These are phyloP conservation scores for Pleurotus pulmonarius DNA, from an alignment of 768 basidiomycete species.

Conservation along the genomic window DNA sequence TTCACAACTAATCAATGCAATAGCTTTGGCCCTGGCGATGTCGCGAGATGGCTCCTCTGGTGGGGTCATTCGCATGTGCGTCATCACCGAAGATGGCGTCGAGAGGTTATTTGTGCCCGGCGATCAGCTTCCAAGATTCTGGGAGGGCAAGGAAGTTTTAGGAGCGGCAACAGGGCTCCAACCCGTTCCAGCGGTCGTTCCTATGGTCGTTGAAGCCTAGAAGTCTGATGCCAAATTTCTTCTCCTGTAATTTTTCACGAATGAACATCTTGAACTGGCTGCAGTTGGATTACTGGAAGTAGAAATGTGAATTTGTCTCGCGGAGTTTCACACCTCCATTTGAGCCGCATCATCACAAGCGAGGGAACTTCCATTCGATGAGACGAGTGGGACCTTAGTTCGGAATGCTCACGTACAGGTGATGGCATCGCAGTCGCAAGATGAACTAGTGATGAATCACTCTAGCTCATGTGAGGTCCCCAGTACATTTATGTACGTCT, in stretches of 20 bases:
- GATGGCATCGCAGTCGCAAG: constrained; percentile 6
- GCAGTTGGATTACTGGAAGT: no score
- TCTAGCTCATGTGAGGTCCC: constrained; percentile 5
- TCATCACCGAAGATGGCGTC: constrained; percentile 90
- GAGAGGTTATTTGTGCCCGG: constrained; percentile 93
- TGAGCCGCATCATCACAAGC: no score
- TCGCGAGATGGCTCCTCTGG: constrained; percentile 97
- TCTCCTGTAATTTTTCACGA: background rate
- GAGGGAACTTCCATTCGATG: background rate
- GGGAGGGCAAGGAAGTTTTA: constrained; percentile 80
- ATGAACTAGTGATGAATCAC: constrained; percentile 4
- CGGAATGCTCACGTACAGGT: constrained; percentile 28
- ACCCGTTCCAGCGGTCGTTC: constrained; percentile 30
- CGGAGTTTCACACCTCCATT: background rate
- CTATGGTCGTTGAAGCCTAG: constrained; percentile 47
- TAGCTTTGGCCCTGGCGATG: constrained; percentile 91
- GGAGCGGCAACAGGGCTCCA: constrained; percentile 30
- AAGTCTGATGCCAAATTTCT: constrained; percentile 8
- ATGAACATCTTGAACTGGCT: constrained; percentile 1
- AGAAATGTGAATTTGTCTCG: constrained; percentile 1
- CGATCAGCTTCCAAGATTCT: constrained; percentile 83
- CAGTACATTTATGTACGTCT: constrained; percentile 20
- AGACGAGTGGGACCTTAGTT: background rate
- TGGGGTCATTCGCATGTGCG: constrained; percentile 95
- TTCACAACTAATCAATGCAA: constrained; percentile 24